A percentile compares a stretch with the other conserved stretches of the same genome.
Conservation (phyloP, 1,284 basidiomycete genomes). For the Schizophyllum commune region DNA sequence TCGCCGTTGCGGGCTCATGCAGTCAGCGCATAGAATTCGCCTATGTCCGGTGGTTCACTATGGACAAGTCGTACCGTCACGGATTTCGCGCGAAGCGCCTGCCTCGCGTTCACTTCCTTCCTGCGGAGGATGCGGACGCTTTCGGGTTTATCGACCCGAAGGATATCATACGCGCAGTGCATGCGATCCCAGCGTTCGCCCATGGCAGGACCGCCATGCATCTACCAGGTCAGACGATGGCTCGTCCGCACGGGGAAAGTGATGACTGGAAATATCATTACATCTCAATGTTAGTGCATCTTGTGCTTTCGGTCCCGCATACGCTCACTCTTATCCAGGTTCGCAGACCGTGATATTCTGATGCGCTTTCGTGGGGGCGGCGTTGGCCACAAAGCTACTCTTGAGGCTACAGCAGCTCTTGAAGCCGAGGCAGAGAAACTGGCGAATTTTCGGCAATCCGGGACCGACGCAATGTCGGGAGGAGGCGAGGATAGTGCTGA, state of each 20-base stretch:
- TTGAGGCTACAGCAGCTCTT: slow-evolving; percentile 1
- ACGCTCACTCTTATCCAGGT: neutral
- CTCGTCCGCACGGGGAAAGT: neutral
- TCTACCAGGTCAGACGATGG: neutral
- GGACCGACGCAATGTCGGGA: neutral
- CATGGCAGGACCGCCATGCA: slow-evolving; percentile 10
- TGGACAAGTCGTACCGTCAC: slow-evolving; percentile 5
- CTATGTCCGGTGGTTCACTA: slow-evolving; percentile 22
- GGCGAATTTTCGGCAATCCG: neutral
- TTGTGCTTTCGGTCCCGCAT: no score
- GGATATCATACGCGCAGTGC: slow-evolving; percentile 18
- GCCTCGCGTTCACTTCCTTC: slow-evolving; percentile 16
- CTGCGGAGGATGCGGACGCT: slow-evolving; percentile 9
- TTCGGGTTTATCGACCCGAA: slow-evolving; percentile 25
- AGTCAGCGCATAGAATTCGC: slow-evolving; percentile 16
- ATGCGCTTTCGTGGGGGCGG: slow-evolving; percentile 10
- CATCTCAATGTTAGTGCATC: no score
- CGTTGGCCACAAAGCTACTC: slow-evolving; percentile 2
- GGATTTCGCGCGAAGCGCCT: slow-evolving; percentile 13
- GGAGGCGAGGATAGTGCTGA: neutral
- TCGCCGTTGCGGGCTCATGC: neutral
- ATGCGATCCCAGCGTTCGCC: slow-evolving; percentile 22
- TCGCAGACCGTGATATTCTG: slow-evolving; percentile 12
- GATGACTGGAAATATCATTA: no score
- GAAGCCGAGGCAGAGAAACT: neutral